Percentiles rank a stretch among this genome's conserved stretches.
Evolutionary conservation across 345 rosid species (phyloP).

Genomic region (Sisymbrium irio): DNA sequence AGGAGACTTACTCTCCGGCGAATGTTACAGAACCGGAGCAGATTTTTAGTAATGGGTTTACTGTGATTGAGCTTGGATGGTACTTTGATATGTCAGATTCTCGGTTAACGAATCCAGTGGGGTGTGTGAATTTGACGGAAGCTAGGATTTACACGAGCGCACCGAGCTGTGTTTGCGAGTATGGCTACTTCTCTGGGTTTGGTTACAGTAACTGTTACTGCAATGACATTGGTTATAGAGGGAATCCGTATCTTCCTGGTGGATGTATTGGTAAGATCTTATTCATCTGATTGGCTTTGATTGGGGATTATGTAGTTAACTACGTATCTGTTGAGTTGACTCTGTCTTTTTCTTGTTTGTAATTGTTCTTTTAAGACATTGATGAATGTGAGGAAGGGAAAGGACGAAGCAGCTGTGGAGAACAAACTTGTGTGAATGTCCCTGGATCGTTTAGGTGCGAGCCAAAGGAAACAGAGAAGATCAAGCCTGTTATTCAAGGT

Average conservation of each 20-base stretch:
- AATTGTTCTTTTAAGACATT: constrained; percentile 11
- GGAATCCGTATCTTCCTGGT: constrained; percentile 37
- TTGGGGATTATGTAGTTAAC: background rate
- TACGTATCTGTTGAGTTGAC: background rate
- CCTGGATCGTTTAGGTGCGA: constrained; percentile 20
- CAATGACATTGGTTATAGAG: constrained; percentile 28
- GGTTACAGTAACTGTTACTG: constrained; percentile 33
- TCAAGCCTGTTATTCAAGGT: constrained; percentile 11
- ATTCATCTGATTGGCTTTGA: background rate
- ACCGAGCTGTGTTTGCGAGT: constrained; percentile 3
- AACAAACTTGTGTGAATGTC: background rate
- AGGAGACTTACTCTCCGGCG: constrained; percentile 13
- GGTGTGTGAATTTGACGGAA: constrained; percentile 8
- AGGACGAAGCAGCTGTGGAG: background rate
- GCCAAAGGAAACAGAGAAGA: background rate
- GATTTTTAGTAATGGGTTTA: constrained; percentile 6
- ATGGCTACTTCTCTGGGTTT: background rate
- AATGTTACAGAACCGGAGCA: constrained; percentile 8
- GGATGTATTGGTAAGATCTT: constrained; percentile 39
- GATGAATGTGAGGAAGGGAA: constrained; percentile 26
- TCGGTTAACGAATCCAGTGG: background rate
- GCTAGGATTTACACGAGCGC: too few species aligned
- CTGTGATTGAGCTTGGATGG: constrained; percentile 40
- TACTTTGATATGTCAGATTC: constrained; percentile 13
- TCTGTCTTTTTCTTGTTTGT: background rate